These are phyloP conservation scores for Pseudogymnoascus sp. DNA, from an alignment of 2,329 filamentous ascomycete genomes.

Conservation along the genomic window DNA sequence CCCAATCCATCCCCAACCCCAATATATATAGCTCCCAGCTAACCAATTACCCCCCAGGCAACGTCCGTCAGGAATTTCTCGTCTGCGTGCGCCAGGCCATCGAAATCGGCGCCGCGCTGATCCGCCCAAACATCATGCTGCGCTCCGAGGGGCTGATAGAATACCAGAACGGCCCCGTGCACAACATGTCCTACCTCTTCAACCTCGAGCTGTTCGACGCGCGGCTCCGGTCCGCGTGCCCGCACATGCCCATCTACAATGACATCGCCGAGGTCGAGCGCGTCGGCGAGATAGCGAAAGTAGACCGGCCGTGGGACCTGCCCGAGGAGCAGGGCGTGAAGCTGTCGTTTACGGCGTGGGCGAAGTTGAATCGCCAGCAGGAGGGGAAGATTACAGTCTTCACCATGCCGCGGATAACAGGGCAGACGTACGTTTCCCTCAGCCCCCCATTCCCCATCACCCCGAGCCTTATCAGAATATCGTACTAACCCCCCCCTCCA, in stretches of 20 bases:
- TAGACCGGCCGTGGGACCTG: conserved; percentile 20
- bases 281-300: conserved; percentile 5
- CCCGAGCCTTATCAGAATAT: background rate
- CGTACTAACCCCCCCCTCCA: background rate
- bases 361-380: background rate
- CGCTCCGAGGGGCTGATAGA: background rate
- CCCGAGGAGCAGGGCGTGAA: conserved; percentile 13
- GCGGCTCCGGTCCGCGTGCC: conserved; percentile 10
- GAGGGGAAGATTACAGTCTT: background rate
- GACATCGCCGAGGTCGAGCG: conserved; percentile 11
- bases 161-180: background rate
- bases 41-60: conserved; percentile 8
- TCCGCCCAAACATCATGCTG: background rate
- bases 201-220: conserved; percentile 11
- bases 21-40: background rate
- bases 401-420: background rate
- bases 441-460: background rate
- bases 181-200: conserved; percentile 13
- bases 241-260: conserved; percentile 13
- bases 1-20: background rate
- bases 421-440: background rate
- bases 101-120: background rate
- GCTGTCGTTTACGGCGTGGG: background rate
- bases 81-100: background rate
- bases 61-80: background rate